These are phyloP conservation scores for Ganoderma sp. DNA, from an alignment of 1,284 basidiomycete genomes.

Conservation along the genomic window DNA sequence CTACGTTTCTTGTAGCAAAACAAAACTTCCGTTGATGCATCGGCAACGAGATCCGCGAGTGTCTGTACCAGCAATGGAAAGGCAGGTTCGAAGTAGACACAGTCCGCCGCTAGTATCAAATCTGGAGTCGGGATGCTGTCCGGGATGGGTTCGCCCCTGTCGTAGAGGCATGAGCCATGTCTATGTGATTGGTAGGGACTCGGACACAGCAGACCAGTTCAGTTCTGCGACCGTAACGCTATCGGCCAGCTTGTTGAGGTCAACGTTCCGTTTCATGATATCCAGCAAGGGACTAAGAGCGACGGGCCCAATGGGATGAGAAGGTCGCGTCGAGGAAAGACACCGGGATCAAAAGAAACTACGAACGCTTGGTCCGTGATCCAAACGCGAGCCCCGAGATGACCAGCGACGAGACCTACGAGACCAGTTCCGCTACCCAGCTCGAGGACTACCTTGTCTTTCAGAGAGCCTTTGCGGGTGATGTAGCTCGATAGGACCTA, in stretches of 20 bases:
- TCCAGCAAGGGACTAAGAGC: slow-evolving; percentile 67
- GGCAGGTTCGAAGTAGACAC: slow-evolving; percentile 95
- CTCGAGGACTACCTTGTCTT: slow-evolving; percentile 72
- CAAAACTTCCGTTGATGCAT: slow-evolving; percentile 66
- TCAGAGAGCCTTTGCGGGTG: slow-evolving; percentile 59
- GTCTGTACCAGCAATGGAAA: slow-evolving; percentile 89
- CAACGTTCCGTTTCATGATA: slow-evolving; percentile 77
- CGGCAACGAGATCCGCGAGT: slow-evolving; percentile 65
- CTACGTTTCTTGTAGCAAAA: slow-evolving; percentile 96
- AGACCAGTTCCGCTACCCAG: slow-evolving; percentile 91
- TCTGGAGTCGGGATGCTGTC: slow-evolving; percentile 56
- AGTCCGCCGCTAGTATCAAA: slow-evolving; percentile 86
- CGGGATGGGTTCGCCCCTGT: slow-evolving; percentile 62
- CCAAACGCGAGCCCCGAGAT: slow-evolving; percentile 69
- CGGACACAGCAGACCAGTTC: slow-evolving; percentile 65
- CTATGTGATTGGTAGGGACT: slow-evolving; percentile 9
- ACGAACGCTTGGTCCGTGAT: slow-evolving; percentile 92
- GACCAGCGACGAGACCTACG: slow-evolving; percentile 83
- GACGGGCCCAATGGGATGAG: background rate
- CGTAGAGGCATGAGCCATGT: slow-evolving; percentile 33
- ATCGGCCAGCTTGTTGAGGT: slow-evolving; percentile 61
- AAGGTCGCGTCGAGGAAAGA: slow-evolving; percentile 10
- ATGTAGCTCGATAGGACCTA: slow-evolving; percentile 83
- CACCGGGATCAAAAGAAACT: slow-evolving; percentile 5
- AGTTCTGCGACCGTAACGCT: slow-evolving; percentile 70